These are phyloP conservation scores for Phytophthora tubulina DNA, from an alignment of 352 stramenopile genomes.

Conservation along the genomic window DNA sequence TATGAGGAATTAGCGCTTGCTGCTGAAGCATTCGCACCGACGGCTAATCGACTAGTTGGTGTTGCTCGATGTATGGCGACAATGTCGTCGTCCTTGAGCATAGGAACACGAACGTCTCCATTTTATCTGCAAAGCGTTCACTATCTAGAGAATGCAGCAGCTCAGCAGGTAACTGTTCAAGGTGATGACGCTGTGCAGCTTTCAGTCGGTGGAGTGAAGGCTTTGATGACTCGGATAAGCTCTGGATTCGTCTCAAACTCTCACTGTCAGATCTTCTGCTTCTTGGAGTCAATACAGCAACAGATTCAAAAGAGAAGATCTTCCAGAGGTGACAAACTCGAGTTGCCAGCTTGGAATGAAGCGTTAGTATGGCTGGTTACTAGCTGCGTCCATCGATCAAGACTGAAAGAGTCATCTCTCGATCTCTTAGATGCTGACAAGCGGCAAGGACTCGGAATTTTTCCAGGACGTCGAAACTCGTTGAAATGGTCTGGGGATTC, in stretches of 20 bases:
- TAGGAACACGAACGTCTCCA: slow-evolving; percentile 12
- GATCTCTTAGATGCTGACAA: neutral
- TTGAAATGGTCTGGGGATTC: slow-evolving; percentile 9
- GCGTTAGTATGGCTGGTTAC: slow-evolving; percentile 26
- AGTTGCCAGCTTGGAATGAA: neutral
- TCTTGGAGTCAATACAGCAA: slow-evolving; percentile 24
- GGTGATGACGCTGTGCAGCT: slow-evolving; percentile 3
- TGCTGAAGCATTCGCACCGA: neutral
- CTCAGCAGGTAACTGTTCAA: slow-evolving; percentile 21
- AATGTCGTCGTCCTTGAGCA: slow-evolving; percentile 26
- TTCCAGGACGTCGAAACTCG: slow-evolving; percentile 11
- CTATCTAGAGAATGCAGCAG: slow-evolving; percentile 39
- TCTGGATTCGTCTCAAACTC: slow-evolving; percentile 42
- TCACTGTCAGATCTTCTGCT: slow-evolving; percentile 40
- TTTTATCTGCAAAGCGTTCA: slow-evolving; percentile 44
- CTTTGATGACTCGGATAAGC: slow-evolving; percentile 18
- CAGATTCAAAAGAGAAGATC: neutral
- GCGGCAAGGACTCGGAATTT: neutral
- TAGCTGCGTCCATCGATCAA: neutral
- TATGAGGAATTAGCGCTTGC: slow-evolving; percentile 2
- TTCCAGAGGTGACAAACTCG: neutral
- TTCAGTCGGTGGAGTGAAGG: neutral
- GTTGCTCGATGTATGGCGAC: slow-evolving; percentile 32
- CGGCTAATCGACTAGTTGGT: slow-evolving; percentile 18
- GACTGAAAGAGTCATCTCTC: neutral